Evolutionary conservation across 768 basidiomycete species (phyloP).

Genomic region (Leccinellum albellum): DNA sequence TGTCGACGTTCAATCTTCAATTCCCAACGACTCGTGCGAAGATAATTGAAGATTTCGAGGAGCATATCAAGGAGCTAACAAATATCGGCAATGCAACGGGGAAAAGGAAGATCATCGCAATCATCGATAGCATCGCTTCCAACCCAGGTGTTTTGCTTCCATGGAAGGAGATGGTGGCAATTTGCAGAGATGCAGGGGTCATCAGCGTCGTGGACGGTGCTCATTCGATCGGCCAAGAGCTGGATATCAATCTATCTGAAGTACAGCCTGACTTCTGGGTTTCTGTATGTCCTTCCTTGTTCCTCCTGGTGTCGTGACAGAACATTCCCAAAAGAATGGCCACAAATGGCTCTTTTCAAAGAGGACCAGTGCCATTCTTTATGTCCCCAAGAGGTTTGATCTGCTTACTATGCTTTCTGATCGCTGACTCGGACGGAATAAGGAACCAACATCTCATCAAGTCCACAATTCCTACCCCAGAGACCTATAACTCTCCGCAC

Average conservation of each 20-base stretch:
- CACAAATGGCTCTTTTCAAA: conserved; percentile 84
- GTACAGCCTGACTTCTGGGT: conserved; percentile 73
- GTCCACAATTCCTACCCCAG: conserved; percentile 55
- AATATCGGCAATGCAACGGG: conserved; percentile 15
- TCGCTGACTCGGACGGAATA: background rate
- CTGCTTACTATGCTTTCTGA: background rate
- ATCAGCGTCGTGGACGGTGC: conserved; percentile 77
- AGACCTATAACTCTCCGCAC: conserved; percentile 46
- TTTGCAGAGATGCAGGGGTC: conserved; percentile 62
- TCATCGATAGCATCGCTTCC: conserved; percentile 67
- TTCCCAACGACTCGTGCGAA: conserved; percentile 57
- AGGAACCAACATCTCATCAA: conserved; percentile 66
- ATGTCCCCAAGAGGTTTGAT: conserved; percentile 60
- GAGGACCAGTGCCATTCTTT: conserved; percentile 64
- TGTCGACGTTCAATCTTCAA: conserved; percentile 45
- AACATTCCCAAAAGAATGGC: conserved; percentile 49
- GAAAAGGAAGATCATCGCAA: conserved; percentile 52
- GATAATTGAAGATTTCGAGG: conserved; percentile 50
- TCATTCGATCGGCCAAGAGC: conserved; percentile 72
- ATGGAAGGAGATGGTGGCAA: conserved; percentile 64
- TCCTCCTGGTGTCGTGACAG: background rate
- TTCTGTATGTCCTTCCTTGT: conserved; percentile 44
- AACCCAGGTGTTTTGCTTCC: conserved; percentile 62
- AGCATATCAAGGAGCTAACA: conserved; percentile 32
- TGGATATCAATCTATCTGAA: conserved; percentile 52